Conservation (phyloP, 441 rosid species). For the Gossypium lobatum region DNA sequence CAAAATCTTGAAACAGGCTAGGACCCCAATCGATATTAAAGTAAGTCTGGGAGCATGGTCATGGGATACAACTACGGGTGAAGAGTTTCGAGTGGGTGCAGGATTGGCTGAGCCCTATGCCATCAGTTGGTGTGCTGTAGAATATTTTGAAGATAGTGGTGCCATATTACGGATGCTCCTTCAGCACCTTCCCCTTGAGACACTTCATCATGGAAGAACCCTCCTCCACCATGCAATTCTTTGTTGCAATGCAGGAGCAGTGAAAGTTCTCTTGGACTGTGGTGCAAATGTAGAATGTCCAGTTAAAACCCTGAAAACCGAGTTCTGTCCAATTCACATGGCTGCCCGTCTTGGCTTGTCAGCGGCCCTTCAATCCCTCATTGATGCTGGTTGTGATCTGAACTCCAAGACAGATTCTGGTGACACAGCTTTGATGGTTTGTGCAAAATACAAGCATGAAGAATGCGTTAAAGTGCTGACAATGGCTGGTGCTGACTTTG, state of each 20-base stretch:
- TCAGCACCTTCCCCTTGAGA: conserved; percentile 34
- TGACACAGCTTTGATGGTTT: conserved; percentile 71
- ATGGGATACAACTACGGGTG: conserved; percentile 82
- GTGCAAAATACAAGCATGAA: conserved; percentile 52
- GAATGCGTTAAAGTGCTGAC: conserved; percentile 58
- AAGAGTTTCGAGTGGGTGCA: conserved; percentile 91
- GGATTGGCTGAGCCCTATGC: conserved; percentile 92
- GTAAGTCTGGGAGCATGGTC: conserved; percentile 96
- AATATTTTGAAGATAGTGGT: conserved; percentile 83
- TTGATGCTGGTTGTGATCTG: conserved; percentile 54
- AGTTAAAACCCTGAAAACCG: conserved; percentile 40
- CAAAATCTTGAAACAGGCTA: conserved; percentile 47
- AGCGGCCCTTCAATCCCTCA: conserved; percentile 43
- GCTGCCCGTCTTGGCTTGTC: conserved; percentile 69
- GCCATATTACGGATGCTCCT: conserved; percentile 64
- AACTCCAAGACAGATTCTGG: conserved; percentile 69
- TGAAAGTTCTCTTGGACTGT: conserved; percentile 51
- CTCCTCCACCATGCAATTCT: conserved; percentile 94
- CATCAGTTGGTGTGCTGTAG: conserved; percentile 91
- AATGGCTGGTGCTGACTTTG: conserved; percentile 81
- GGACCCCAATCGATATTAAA: conserved; percentile 44
- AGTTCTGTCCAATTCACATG: conserved; percentile 72
- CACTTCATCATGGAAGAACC: conserved; percentile 65
- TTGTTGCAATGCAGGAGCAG: conserved; percentile 72
- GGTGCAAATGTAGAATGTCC: conserved; percentile 62